Base-by-base conservation (phyloP, 2,329 filamentous ascomycete genomes). In the Zasmidium cellare region DNA sequence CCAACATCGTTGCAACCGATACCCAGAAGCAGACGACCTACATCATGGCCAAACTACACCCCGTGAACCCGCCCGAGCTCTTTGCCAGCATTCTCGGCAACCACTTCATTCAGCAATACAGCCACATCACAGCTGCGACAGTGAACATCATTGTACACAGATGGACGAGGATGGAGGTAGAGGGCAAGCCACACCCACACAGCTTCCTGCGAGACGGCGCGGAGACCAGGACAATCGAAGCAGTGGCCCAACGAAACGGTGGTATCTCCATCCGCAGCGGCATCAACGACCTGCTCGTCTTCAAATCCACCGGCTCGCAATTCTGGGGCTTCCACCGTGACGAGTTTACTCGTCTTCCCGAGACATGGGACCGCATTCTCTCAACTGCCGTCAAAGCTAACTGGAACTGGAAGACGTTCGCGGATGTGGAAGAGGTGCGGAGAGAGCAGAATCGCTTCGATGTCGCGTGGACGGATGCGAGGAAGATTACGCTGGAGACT, bases 311-410 rank as follows among this genome's bases (percentile, higher is more conserved):
- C 1, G 92, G 92, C 28, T 97, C 92, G 31, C 90, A 92, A 67
- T 99, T 99, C 84, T 90, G 96, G 78, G 89, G 92, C 68, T 99
- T 96, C 77, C 82, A 97, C 64, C 85, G 90, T 46, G 92, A 99
- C 75, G 92, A 96, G 75, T 99, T 86, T 81, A 97, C 94, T 59
- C 93, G 90, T 3, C 84, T 99, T 16, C 82, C 84, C 28, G 94
- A 97, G 80, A 91, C 89, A 11, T 96, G 90, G 89, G 94, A 99
- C 76, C 90, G 94, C 60, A 96, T 99, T 70, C 82, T 99, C 56
- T 96, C 91, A 70, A 99, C 94, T 2, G 91, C 96, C 62, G 90
- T 99, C 56, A 90, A 96, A 71, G 87, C 88, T 58, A 82, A 81
- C 56, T 99, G 94, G 94, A 82, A 84, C 65, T 99, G 94, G 94